phyloP scores from a whole-genome alignment of 2,329 filamentous ascomycete species.

The Tetracladium maxilliforme region DNA sequence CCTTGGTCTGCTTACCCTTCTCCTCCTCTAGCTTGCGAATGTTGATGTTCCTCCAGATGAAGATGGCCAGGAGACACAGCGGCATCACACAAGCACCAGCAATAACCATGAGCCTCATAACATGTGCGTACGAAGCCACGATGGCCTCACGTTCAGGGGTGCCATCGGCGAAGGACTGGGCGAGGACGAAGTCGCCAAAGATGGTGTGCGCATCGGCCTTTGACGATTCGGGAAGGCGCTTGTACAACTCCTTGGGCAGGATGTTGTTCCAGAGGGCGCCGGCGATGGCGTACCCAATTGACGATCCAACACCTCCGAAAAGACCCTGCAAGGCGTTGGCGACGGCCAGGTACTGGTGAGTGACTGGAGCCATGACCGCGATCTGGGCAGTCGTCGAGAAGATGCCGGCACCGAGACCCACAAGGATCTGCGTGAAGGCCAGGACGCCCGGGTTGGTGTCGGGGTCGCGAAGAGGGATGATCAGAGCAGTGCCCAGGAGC shows the following conservation, averaged over 20 bases:
- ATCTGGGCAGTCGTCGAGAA: conserved; percentile 16
- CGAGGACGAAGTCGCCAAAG: too few relatives aligned
- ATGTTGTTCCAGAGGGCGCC: conserved; percentile 18
- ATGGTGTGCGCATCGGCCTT: too few relatives aligned
- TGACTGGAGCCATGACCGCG: conserved; percentile 15
- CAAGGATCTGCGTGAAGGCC: conserved; percentile 22
- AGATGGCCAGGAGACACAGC: conserved; percentile 1
- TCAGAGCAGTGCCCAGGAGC: conserved; percentile 13
- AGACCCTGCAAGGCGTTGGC: conserved; percentile 17
- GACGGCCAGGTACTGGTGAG: conserved; percentile 17
- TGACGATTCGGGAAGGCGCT: too few relatives aligned
- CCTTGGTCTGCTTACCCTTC: conserved; percentile 3
- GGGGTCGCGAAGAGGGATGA: conserved; percentile 19
- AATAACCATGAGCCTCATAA: too few relatives aligned
- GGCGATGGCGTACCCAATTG: conserved; percentile 16
- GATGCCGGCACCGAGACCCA: conserved; percentile 13
- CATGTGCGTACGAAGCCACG: too few relatives aligned
- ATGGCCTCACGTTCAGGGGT: too few relatives aligned
- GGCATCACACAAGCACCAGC: too few relatives aligned
- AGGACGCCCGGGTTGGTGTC: conserved; percentile 15
- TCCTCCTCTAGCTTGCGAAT: conserved; percentile 2
- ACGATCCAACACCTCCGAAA: conserved; percentile 15
- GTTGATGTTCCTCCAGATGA: conserved; percentile 2
- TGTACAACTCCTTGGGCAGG: too few relatives aligned
- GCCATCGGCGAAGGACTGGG: too few relatives aligned